Conservation (phyloP, 1,284 basidiomycete genomes). For the Anthracocystis walkeri region DNA sequence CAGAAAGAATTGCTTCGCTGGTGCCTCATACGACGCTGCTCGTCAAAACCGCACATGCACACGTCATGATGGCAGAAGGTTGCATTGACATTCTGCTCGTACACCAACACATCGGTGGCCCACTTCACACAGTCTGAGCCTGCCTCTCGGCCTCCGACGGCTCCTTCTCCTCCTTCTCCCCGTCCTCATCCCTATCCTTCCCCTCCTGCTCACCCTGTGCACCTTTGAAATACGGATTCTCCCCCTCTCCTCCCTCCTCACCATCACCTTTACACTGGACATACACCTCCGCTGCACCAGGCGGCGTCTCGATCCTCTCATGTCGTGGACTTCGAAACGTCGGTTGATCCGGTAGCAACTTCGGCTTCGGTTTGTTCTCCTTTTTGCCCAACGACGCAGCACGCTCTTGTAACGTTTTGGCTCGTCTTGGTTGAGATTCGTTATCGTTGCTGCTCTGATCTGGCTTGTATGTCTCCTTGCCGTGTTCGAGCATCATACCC, state of each 20-base stretch:
- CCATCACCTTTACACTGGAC: background rate
- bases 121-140: constrained; percentile 6
- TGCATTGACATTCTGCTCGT: background rate
- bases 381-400: constrained; percentile 19
- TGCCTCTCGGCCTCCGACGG: background rate
- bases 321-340: constrained; percentile 24
- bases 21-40: too few relatives aligned
- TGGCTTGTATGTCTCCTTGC: constrained; percentile 1
- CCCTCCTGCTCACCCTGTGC: background rate
- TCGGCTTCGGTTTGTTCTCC: constrained; percentile 19
- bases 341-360: constrained; percentile 42
- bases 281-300: constrained; percentile 28
- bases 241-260: background rate
- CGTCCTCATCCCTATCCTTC: background rate
- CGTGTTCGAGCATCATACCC: constrained; percentile 24
- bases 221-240: constrained; percentile 31
- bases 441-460: background rate
- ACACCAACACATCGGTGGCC: background rate
- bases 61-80: background rate
- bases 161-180: background rate
- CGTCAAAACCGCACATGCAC: too few relatives aligned
- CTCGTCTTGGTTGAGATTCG: constrained; percentile 7
- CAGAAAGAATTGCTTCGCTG: too few relatives aligned
- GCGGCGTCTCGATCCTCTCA: constrained; percentile 31
- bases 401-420: constrained; percentile 20